A percentile compares a stretch with the other conserved stretches of the same genome.
phyloP scores from a whole-genome alignment of 1,284 basidiomycete species.

The Cryptococcus floricola region DNA sequence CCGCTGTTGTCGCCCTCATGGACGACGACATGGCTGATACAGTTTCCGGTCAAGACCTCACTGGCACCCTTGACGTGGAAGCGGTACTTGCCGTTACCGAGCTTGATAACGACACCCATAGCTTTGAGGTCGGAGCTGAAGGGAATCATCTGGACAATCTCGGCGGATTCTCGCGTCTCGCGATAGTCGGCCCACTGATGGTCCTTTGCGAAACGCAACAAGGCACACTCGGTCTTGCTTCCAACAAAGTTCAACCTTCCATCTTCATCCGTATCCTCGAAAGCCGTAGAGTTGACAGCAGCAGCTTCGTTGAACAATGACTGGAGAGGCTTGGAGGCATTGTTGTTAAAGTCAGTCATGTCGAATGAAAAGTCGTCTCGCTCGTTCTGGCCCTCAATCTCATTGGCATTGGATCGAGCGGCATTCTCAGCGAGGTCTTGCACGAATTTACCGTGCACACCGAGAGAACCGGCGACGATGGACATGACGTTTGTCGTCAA shows the following conservation, averaged over 20 bases:
- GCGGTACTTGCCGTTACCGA: constrained; percentile 57
- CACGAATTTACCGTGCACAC: constrained; percentile 91
- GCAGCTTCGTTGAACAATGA: constrained; percentile 80
- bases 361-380: constrained; percentile 79
- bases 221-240: constrained; percentile 93
- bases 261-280: constrained; percentile 72
- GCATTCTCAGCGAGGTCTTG: constrained; percentile 70
- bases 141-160: constrained; percentile 82
- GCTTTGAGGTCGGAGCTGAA: constrained; percentile 94
- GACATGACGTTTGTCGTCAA: constrained; percentile 93
- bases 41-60: constrained; percentile 81
- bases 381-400: constrained; percentile 47
- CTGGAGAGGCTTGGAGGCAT: constrained; percentile 62
- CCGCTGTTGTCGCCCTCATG: constrained; percentile 18
- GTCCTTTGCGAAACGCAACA: constrained; percentile 84
- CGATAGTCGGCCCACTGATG: constrained; percentile 77
- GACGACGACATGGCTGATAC: constrained; percentile 67
- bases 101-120: constrained; percentile 84
- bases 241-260: constrained; percentile 75
- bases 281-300: constrained; percentile 92
- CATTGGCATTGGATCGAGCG: constrained; percentile 68
- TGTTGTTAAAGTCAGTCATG: constrained; percentile 62
- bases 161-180: constrained; percentile 61
- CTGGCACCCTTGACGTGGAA: constrained; percentile 89
- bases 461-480: constrained; percentile 91